Evolutionary conservation across 306 rosid genomes (phyloP).

Genomic region (Morella rubra): DNA sequence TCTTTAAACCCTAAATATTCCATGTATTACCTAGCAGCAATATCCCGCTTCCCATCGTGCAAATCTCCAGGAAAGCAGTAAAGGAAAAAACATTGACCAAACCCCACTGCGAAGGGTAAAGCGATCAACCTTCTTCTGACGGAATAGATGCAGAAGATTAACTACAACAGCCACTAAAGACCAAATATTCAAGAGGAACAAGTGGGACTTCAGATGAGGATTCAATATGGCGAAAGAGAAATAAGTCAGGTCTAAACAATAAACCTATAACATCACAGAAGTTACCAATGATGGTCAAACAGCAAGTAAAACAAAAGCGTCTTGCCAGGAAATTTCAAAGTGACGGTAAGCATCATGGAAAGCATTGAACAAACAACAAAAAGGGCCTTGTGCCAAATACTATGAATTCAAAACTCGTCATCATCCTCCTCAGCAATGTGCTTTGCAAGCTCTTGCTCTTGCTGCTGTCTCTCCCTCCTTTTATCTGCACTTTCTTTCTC

Average conservation of each 20-base stretch:
- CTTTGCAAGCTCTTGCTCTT: constrained; percentile 62
- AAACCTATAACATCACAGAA: background rate
- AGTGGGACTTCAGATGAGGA: constrained; percentile 13
- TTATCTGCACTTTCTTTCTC: constrained; percentile 66
- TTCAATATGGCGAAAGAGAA: constrained; percentile 1
- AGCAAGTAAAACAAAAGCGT: constrained; percentile 11
- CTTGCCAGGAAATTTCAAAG: constrained; percentile 11
- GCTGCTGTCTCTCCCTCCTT: constrained; percentile 64
- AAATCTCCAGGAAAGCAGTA: background rate
- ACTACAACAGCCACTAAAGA: background rate
- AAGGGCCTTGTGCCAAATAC: constrained; percentile 4
- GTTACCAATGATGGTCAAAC: background rate
- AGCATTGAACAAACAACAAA: background rate
- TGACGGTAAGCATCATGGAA: constrained; percentile 6
- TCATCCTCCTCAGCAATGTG: constrained; percentile 68
- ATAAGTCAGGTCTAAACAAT: background rate
- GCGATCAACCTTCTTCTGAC: background rate
- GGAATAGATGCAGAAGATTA: background rate
- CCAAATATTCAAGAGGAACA: background rate
- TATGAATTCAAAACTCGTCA: constrained; percentile 51
- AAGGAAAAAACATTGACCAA: background rate
- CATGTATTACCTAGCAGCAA: background rate
- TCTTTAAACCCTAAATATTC: background rate
- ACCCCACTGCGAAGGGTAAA: background rate
- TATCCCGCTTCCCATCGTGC: background rate